Base-by-base conservation (phyloP, 768 basidiomycete genomes). In the Lactifluus pinguis region DNA sequence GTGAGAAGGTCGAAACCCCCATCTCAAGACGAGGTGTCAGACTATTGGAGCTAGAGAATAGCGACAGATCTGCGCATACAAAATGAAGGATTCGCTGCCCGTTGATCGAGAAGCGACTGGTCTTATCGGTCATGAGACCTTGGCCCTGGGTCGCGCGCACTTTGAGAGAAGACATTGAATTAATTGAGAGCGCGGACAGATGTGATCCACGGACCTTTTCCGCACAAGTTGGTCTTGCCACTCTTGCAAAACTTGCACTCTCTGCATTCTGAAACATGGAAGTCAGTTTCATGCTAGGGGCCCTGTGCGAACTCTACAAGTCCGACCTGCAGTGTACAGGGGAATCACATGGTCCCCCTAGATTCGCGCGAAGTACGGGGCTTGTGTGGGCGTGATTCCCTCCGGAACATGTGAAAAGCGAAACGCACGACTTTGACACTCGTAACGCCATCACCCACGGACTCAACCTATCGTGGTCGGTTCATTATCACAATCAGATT, bases 161-260 rank as follows among this genome's bases (percentile, higher is more conserved):
- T 92, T 70, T 21, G 54, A 32, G 61, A 21, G 47, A 49, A 47
- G 45, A 49, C 60, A 25, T 51, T 17, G 21, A 57, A 36, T 36
- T 15, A 25, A 32, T 2, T 13, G 15, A 38, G 45, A 50, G 36
- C 32, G 25, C 41, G 6, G n/a, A 42, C 2, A 11, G n/a, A n/a
- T 19, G 41, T 19, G 34, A 55, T 10, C 32, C 9, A 45, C 72
- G 51, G 57, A 92, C 92, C 92, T 81, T 85, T 85, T 63, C 94
- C 88, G 70, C 95, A 99, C n/a, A 99, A 83, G 74, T 99, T 99
- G 59, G 97, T 99, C 80, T 98, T 98, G 56, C 91, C 92, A 62
- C 89, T 92, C 75, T 87, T 95, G 81, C 97, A 99, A 79, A 98
- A 98, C 74, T 98, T 98, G 79, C 97, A 99, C 76, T 99, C 88